Evolutionary conservation across 139 green algal genomes (phyloP), one percentile per base, ranked within the genome.

Genomic region (Chlamydomonas applanata): DNA sequence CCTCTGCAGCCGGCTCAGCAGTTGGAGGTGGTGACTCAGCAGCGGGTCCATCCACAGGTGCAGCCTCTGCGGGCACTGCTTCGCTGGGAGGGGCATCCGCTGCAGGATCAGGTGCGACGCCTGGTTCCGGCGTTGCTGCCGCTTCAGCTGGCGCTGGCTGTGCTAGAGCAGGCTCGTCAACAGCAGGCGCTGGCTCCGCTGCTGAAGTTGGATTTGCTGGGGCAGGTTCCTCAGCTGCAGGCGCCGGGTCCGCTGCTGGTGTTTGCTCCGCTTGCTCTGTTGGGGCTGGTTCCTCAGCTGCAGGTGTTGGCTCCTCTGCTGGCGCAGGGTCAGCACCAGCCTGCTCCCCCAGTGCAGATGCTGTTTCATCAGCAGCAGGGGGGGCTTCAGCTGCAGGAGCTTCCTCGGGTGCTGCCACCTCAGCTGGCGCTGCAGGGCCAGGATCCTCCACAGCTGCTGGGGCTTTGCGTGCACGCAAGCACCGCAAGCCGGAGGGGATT

Each of bases 121-220:
- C n/a, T 49, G 40, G 40, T 49, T 49, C 40, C 7, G 40, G 40
- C n/a, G 40, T 49, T 49, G 40, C 40, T 49, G 40, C 32, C 20
- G 30, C 5, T 25, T 52, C 17, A 66, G 53, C 53, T 67, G 69
- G 49, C 20, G 52, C 52, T 45, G 27, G 9, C 20, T n/a, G 29
- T 59, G 72, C 30, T 53, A 61, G n/a, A 34, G 53, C 54, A 54
- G 71, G 11, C 19, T 71, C 71, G 14, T 22, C 32, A 14, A 32
- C 27, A 4, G 68, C n/a, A 20, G 24, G 20, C 13, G 54, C 35
- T 59, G 9, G 19, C 49, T 62, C 60, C 34, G 22, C 59, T 63
- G 36, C 72, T 71, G n/a, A 30, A 66, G 11, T 16, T 66, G 54
- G 13, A 62, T 20, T 62, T 62, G 54, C 54, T 62, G 59, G n/a